Evolutionary conservation across 176 grass and related monocot genomes (phyloP).

Genomic region (Ensete ventricosum): DNA sequence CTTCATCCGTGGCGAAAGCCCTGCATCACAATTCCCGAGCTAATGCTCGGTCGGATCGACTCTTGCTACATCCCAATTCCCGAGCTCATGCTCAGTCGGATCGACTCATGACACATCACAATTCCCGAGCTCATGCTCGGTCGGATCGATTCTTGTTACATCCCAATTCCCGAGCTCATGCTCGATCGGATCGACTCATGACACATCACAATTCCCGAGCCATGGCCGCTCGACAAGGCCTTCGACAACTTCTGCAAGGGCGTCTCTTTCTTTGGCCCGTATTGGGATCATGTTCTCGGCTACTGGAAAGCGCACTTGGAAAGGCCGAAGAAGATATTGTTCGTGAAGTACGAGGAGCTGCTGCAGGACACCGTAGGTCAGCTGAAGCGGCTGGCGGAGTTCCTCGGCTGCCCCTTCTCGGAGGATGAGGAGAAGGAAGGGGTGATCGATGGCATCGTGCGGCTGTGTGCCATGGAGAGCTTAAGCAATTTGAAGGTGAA

Average conservation of each 20-base stretch:
- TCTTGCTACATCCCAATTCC: no score
- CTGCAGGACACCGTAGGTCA: not conserved
- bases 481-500: slow-evolving; percentile 15
- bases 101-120: no score
- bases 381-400: slow-evolving; percentile 5
- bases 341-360: slow-evolving; percentile 28
- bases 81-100: no score
- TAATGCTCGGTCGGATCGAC: no score
- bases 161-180: no score
- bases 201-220: no score
- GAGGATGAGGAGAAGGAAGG: not conserved
- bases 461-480: slow-evolving; percentile 9
- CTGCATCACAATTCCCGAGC: no score
- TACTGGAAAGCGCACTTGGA: slow-evolving; percentile 18
- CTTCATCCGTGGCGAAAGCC: no score
- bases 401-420: slow-evolving; percentile 9
- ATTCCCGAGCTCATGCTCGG: no score
- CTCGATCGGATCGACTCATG: no score
- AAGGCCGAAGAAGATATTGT: slow-evolving; percentile 19
- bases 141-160: no score
- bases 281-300: slow-evolving; percentile 17
- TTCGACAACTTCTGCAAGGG: slow-evolving; percentile 10
- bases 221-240: not conserved
- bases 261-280: not conserved
- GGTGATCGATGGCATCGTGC: not conserved